phyloP scores from a whole-genome alignment of 257 asterid genomes.

The Sherardia arvensis region DNA sequence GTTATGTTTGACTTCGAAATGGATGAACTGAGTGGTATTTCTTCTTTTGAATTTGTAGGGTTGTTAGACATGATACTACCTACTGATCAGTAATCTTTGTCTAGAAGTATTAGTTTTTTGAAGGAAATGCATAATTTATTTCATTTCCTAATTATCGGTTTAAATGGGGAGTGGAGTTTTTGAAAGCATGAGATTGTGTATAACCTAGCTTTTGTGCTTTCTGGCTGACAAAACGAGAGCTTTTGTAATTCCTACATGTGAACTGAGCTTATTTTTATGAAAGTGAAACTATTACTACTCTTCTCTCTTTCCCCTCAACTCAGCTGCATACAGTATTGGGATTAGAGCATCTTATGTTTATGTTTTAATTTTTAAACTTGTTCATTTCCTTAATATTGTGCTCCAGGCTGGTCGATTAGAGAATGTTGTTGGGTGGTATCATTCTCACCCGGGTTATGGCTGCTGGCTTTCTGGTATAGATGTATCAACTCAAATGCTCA shows the following conservation, averaged over 20 bases:
- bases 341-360: too few relatives aligned
- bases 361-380: too few relatives aligned
- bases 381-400: background rate
- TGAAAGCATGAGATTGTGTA: background rate
- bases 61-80: background rate
- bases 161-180: background rate
- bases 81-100: background rate
- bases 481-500: conserved; percentile 94
- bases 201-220: background rate
- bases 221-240: background rate
- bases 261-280: too few relatives aligned
- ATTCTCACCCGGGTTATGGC: conserved; percentile 99
- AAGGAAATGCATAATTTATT: background rate
- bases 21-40: too few relatives aligned
- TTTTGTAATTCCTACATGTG: too few relatives aligned
- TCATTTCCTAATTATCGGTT: background rate
- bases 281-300: background rate
- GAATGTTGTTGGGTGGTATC: conserved; percentile 98
- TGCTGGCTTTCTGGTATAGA: conserved; percentile 99
- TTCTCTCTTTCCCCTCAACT: background rate
- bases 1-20: too few relatives aligned
- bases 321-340: background rate
- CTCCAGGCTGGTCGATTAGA: conserved; percentile 86
- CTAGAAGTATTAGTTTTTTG: too few relatives aligned
- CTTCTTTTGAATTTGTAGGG: background rate